phyloP scores from a whole-genome alignment of 2,329 filamentous ascomycete species.

The Ophiosphaerella herpotricha region DNA sequence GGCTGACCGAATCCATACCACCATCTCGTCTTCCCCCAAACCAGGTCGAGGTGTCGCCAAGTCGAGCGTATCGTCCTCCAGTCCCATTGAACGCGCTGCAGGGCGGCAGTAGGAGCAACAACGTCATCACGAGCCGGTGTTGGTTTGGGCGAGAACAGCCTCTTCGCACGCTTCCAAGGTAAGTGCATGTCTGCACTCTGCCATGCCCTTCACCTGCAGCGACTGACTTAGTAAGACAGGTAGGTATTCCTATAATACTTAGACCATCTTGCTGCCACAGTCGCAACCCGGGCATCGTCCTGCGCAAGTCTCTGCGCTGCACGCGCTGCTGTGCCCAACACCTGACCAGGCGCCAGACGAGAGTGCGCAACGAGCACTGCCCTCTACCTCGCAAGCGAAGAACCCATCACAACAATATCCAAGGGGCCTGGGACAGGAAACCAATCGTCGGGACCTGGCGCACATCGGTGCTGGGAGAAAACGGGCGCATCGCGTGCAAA shows the following conservation, averaged over 20 bases:
- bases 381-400: background rate
- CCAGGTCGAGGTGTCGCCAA: conserved; percentile 6
- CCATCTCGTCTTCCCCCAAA: background rate
- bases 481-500: conserved; percentile 13
- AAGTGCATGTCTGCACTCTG: background rate
- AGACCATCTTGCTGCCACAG: background rate
- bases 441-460: background rate
- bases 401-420: background rate
- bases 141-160: conserved; percentile 3
- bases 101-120: background rate
- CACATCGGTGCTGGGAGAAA: background rate
- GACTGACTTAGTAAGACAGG: too few species aligned
- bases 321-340: background rate
- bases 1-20: background rate
- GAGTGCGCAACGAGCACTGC: background rate
- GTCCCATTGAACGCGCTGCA: conserved; percentile 1
- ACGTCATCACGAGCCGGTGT: conserved; percentile 6
- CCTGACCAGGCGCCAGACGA: background rate
- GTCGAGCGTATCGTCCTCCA: conserved; percentile 4
- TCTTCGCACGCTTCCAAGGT: conserved; percentile 9
- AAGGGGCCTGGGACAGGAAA: background rate
- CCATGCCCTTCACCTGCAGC: background rate
- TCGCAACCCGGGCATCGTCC: background rate
- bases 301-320: background rate
- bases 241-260: too few species aligned